Evolutionary conservation across 2,329 filamentous ascomycete species (phyloP).

Genomic region (Periconia sp.): DNA sequence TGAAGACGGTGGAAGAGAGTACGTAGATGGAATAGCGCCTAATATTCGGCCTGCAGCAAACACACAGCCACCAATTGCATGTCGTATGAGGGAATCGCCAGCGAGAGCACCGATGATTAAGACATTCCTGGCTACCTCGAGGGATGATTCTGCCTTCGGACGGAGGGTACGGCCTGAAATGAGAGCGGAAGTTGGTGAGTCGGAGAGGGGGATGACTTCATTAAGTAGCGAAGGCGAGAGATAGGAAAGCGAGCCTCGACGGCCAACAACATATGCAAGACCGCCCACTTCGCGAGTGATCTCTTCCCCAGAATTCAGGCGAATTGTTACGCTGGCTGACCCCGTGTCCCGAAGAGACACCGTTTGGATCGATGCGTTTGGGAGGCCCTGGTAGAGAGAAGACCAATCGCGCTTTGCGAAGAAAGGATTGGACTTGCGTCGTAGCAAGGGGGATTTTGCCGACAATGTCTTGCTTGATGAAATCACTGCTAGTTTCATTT

Average conservation of each 20-base stretch:
- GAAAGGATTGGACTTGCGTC: slow-evolving; percentile 53
- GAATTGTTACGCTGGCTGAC: slow-evolving; percentile 50
- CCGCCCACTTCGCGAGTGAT: slow-evolving; percentile 56
- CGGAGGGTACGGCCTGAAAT: slow-evolving; percentile 62
- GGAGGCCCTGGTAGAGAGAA: slow-evolving; percentile 60
- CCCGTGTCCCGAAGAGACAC: slow-evolving; percentile 25
- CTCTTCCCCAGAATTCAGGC: slow-evolving; percentile 49
- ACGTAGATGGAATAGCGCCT: slow-evolving; percentile 28
- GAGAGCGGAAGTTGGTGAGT: slow-evolving; percentile 25
- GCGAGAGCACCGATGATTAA: slow-evolving; percentile 66
- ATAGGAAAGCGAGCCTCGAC: slow-evolving; percentile 61
- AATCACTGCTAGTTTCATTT: slow-evolving; percentile 62
- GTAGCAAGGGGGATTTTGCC: slow-evolving; percentile 28
- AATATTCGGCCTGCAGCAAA: slow-evolving; percentile 61
- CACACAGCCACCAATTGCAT: slow-evolving; percentile 65
- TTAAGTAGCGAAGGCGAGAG: slow-evolving; percentile 53
- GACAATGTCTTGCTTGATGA: slow-evolving; percentile 22
- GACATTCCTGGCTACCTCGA: slow-evolving; percentile 60
- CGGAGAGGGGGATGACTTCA: slow-evolving; percentile 51
- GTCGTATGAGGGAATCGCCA: slow-evolving; percentile 65
- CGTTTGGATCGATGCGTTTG: slow-evolving; percentile 59
- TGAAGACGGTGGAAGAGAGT: slow-evolving; percentile 16
- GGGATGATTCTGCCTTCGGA: slow-evolving; percentile 56
- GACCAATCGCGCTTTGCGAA: slow-evolving; percentile 58
- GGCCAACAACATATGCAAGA: slow-evolving; percentile 62